Percentiles rank a stretch among this genome's conserved stretches.
Conservation (phyloP, 2,329 filamentous ascomycete genomes). For the Fonsecaea monophora region DNA sequence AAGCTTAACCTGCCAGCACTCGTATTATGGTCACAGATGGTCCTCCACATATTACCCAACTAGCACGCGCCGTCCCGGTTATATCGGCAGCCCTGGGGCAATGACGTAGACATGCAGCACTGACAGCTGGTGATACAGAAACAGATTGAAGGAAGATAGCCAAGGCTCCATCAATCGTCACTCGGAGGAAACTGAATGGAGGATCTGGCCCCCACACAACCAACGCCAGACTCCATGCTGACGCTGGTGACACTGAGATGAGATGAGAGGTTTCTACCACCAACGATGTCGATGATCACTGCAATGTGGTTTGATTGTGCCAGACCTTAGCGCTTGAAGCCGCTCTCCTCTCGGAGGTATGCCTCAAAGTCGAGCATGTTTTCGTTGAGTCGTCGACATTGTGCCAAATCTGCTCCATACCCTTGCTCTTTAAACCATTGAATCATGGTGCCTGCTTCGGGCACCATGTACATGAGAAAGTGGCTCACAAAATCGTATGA, state of each 20-base stretch:
- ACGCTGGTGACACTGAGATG: slow-evolving; percentile 15
- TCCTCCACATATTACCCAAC: background rate
- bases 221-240: slow-evolving; percentile 15
- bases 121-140: slow-evolving; percentile 1
- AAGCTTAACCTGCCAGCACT: background rate
- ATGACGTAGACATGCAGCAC: slow-evolving; percentile 10
- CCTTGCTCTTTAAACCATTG: slow-evolving; percentile 60
- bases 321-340: slow-evolving; percentile 41
- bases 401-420: slow-evolving; percentile 55
- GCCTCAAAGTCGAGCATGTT: slow-evolving; percentile 56
- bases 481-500: slow-evolving; percentile 39
- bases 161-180: slow-evolving; percentile 1
- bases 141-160: slow-evolving; percentile 14
- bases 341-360: slow-evolving; percentile 58
- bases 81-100: background rate
- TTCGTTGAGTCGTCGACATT: slow-evolving; percentile 53
- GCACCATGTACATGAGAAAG: slow-evolving; percentile 32
- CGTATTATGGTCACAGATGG: background rate
- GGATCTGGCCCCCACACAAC: background rate
- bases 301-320: background rate
- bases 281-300: slow-evolving; percentile 2
- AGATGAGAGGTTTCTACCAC: background rate
- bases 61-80: background rate
- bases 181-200: background rate
- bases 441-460: slow-evolving; percentile 56